Conservation (phyloP, 2,329 filamentous ascomycete genomes). For the Phaeosphaeriaceae sp. region DNA sequence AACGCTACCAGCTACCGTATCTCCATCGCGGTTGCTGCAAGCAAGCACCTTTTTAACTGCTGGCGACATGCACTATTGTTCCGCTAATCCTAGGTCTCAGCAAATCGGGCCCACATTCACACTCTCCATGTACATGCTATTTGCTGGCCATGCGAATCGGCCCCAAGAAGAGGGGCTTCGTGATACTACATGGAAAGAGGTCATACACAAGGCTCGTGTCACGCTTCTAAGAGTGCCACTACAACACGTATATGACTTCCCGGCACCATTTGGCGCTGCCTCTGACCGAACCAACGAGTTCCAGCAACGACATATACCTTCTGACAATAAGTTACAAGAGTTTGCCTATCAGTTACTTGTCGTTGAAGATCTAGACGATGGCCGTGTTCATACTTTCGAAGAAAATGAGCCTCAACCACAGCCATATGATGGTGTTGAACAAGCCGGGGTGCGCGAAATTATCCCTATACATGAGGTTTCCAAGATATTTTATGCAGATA, state of each 20-base stretch:
- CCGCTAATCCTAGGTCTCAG: constrained; percentile 66
- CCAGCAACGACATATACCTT: constrained; percentile 42
- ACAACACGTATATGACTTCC: constrained; percentile 58
- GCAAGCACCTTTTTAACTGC: constrained; percentile 89
- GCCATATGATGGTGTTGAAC: constrained; percentile 64
- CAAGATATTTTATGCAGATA: constrained; percentile 93
- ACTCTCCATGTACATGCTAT: constrained; percentile 93
- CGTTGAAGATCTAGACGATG: constrained; percentile 80
- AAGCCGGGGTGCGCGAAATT: constrained; percentile 70
- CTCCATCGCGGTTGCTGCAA: constrained; percentile 87
- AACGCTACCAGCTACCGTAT: constrained; percentile 79
- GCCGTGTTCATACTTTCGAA: constrained; percentile 70
- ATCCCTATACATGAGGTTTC: constrained; percentile 77
- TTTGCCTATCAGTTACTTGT: constrained; percentile 84
- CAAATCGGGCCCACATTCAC: constrained; percentile 89
- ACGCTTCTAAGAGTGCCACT: constrained; percentile 76
- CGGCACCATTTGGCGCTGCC: constrained; percentile 28
- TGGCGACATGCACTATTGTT: constrained; percentile 82
- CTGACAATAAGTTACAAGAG: constrained; percentile 60
- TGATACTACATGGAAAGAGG: constrained; percentile 89
- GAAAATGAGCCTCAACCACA: constrained; percentile 63
- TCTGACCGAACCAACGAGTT: constrained; percentile 18
- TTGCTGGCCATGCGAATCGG: constrained; percentile 73
- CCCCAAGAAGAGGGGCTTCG: constrained; percentile 63
- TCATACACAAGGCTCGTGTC: constrained; percentile 88